phyloP scores from a whole-genome alignment of 768 basidiomycete species.

The Lenzites betulinus region DNA sequence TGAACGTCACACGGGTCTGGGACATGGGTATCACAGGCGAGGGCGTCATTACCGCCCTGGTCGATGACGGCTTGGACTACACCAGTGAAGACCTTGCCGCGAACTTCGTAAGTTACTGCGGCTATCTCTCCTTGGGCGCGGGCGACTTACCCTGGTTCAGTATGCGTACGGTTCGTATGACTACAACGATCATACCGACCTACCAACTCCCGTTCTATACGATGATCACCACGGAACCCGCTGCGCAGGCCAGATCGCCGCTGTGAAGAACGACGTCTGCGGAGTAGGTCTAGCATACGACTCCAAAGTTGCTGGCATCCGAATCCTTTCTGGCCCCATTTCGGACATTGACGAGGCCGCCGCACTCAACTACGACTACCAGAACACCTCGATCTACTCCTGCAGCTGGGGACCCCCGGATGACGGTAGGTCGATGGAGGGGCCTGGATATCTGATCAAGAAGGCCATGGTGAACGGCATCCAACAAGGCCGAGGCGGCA shows the following conservation, averaged over 20 bases:
- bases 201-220: slow-evolving; percentile 83
- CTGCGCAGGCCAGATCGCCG: slow-evolving; percentile 96
- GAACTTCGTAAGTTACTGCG: slow-evolving; percentile 77
- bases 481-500: slow-evolving; percentile 84
- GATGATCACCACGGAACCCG: slow-evolving; percentile 98
- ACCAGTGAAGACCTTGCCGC: slow-evolving; percentile 80
- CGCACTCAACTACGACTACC: slow-evolving; percentile 91
- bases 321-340: slow-evolving; percentile 94
- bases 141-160: slow-evolving; percentile 40
- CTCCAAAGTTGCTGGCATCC: slow-evolving; percentile 89
- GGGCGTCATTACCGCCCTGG: slow-evolving; percentile 83
- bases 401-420: slow-evolving; percentile 99
- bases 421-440: slow-evolving; percentile 93
- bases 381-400: slow-evolving; percentile 90
- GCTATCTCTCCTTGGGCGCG: neutral
- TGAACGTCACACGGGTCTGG: slow-evolving; percentile 96
- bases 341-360: slow-evolving; percentile 95
- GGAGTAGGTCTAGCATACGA: slow-evolving; percentile 93
- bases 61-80: slow-evolving; percentile 96
- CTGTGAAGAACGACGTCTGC: slow-evolving; percentile 89
- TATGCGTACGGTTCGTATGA: slow-evolving; percentile 89
- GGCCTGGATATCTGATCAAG: slow-evolving; percentile 84
- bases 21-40: slow-evolving; percentile 86
- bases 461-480: slow-evolving; percentile 95
- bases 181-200: slow-evolving; percentile 88